Evolutionary conservation across 2,329 filamentous ascomycete genomes (phyloP).

Genomic region (Metarhizium robertsii): DNA sequence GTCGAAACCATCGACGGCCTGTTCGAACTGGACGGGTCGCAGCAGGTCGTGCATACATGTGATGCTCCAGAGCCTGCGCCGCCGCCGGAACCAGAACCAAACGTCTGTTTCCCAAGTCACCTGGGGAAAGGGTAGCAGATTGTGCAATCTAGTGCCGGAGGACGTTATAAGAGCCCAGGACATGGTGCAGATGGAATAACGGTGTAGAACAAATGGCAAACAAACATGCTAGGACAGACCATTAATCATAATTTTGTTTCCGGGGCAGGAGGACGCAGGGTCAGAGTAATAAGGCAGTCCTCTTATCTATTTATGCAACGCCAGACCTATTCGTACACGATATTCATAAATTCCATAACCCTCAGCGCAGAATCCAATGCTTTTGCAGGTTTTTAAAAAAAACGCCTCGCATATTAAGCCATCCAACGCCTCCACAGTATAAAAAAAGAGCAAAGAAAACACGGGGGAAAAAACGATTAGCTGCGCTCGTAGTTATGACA

Average conservation of each 20-base stretch:
- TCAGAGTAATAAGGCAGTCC: too few species aligned
- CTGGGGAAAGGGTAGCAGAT: background rate
- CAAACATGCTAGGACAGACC: too few species aligned
- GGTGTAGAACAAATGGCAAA: too few species aligned
- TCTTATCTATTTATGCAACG: slow-evolving; percentile 18
- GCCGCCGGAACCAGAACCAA: background rate
- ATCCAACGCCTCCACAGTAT: slow-evolving; percentile 1
- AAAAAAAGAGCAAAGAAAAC: slow-evolving; percentile 7
- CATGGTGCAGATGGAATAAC: too few species aligned
- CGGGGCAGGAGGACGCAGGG: too few species aligned
- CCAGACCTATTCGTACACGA: slow-evolving; percentile 19
- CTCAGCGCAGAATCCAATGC: background rate
- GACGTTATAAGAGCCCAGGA: too few species aligned
- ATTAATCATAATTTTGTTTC: too few species aligned
- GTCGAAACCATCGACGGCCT: slow-evolving; percentile 24
- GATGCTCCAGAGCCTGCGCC: background rate
- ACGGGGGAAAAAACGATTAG: too few species aligned
- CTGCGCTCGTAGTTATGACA: background rate
- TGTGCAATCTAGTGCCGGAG: too few species aligned
- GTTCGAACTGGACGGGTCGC: background rate
- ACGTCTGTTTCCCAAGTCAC: background rate
- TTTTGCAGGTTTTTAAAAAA: slow-evolving; percentile 7
- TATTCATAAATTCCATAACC: slow-evolving; percentile 9
- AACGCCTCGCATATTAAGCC: slow-evolving; percentile 14
- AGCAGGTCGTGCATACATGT: background rate